Conservation (phyloP, 805 yeast genomes). For the Maudiozyma turicensis region DNA sequence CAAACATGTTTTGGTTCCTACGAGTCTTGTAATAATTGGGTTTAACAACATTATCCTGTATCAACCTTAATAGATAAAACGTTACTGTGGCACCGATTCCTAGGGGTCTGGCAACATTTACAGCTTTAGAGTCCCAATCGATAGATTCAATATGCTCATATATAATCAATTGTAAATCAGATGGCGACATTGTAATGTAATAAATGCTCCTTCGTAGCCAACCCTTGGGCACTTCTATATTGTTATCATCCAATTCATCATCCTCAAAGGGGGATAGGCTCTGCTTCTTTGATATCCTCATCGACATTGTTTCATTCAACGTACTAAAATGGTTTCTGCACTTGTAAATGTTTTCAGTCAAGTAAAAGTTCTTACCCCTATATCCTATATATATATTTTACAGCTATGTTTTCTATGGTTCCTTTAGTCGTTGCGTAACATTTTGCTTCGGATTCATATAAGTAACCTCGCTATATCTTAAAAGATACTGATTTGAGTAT, state of each 20-base stretch:
- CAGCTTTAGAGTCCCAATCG: slow-evolving; percentile 26
- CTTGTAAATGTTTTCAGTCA: too few relatives aligned
- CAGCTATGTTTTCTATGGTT: too few relatives aligned
- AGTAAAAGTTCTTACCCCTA: too few relatives aligned
- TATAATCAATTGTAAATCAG: slow-evolving; percentile 15
- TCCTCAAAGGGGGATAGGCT: not conserved
- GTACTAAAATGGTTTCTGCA: too few relatives aligned
- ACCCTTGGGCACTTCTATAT: not conserved
- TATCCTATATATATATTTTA: too few relatives aligned
- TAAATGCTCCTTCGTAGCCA: slow-evolving; percentile 5
- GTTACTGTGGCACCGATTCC: slow-evolving; percentile 16
- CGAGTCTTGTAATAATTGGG: slow-evolving; percentile 18
- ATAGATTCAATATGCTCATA: slow-evolving; percentile 19
- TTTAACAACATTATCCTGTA: slow-evolving; percentile 23
- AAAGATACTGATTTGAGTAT: too few relatives aligned
- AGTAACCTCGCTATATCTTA: too few relatives aligned
- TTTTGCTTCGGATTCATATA: too few relatives aligned
- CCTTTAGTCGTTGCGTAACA: too few relatives aligned
- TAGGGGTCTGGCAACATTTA: slow-evolving; percentile 17
- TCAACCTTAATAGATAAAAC: slow-evolving; percentile 17
- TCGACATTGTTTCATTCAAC: not conserved
- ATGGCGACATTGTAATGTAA: slow-evolving; percentile 6
- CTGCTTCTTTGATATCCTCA: not conserved
- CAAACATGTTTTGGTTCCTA: slow-evolving; percentile 18
- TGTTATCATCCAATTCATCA: not conserved